Evolutionary conservation across 169 alveolate species (phyloP), one percentile per base, ranked within the genome.

Genomic region (Eimeria praecox): DNA sequence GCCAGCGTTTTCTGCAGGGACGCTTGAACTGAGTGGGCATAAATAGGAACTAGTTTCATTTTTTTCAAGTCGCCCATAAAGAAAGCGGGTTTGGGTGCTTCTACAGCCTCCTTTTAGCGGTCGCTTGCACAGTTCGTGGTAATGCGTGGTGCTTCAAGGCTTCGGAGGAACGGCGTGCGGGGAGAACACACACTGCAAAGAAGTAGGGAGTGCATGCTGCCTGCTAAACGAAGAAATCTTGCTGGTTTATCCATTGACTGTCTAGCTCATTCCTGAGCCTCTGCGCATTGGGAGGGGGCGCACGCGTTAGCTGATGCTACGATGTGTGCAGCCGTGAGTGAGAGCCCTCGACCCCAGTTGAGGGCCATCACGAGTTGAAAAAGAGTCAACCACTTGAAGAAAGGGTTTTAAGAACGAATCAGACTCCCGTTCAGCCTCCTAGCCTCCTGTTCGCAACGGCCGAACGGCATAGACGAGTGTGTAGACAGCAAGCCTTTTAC

Each of bases 71-170:
- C 87, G 64, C 87, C 24, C 64, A 27, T 24, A 42, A 44, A 38
- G 87, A 77, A 77, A 77, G 59, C 59, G 40, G 59, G 46, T 77
- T 77, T 77, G 59, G 87, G n/a, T 40, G 59, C 87, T 77, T 27
- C 64, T 24, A 62, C 59, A 77, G 27, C 40, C 54, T 42, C 42
- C 6, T 33, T 77, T 38, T 75, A 35, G 56, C 87, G 38, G 87
- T 27, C 42, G 40, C 22, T 14, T 46, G 87, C 62, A 77, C 59
- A n/a, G n/a, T 77, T 77, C 59, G 8, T 8, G 18, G 46, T 62
- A 14, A n/a, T 22, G 87, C 44, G 80, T 35, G 10, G 80, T 69
- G 80, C 49, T 69, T 20, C 18, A 33, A 12, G 80, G 80, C 80
- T 69, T 69, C 80, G 44, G 30, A 16, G 80, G 18, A 69, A 69